Percentiles rank a stretch among this genome's conserved stretches.
Conservation (phyloP, 805 yeast species). For the Suhomyces kilbournensis region DNA sequence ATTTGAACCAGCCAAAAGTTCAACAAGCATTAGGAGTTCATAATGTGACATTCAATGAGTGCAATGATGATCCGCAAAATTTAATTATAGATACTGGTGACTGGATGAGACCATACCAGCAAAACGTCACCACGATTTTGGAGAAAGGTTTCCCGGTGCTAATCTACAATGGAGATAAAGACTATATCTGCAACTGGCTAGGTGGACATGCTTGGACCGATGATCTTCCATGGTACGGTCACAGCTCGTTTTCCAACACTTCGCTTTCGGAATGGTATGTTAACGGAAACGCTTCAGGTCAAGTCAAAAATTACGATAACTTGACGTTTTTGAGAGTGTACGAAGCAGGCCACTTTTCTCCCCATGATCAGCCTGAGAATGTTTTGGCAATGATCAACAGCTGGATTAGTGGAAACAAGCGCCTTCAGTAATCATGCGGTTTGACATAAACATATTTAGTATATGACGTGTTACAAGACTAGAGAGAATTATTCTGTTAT, state of each 20-base stretch:
- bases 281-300: not conserved
- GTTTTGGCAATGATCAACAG: not conserved
- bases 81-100: conserved; percentile 1
- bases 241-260: not conserved
- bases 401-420: not conserved
- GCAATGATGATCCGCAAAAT: too few relatives aligned
- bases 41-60: too few relatives aligned
- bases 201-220: not conserved
- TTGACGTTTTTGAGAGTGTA: not conserved
- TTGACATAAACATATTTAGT: too few relatives aligned
- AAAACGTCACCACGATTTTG: conserved; percentile 34
- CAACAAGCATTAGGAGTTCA: conserved; percentile 57
- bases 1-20: conserved; percentile 52
- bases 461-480: too few relatives aligned
- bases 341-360: not conserved
- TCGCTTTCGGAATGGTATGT: not conserved
- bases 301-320: not conserved
- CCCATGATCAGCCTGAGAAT: not conserved
- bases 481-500: too few relatives aligned
- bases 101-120: not conserved
- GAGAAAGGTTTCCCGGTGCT: conserved; percentile 40
- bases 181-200: conserved; percentile 14
- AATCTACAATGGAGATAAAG: conserved; percentile 44
- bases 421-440: not conserved
- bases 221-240: not conserved